Evolutionary conservation across 1,284 basidiomycete genomes (phyloP), one percentile per base, ranked within the genome.

Genomic region (Testicularia cyperi): DNA sequence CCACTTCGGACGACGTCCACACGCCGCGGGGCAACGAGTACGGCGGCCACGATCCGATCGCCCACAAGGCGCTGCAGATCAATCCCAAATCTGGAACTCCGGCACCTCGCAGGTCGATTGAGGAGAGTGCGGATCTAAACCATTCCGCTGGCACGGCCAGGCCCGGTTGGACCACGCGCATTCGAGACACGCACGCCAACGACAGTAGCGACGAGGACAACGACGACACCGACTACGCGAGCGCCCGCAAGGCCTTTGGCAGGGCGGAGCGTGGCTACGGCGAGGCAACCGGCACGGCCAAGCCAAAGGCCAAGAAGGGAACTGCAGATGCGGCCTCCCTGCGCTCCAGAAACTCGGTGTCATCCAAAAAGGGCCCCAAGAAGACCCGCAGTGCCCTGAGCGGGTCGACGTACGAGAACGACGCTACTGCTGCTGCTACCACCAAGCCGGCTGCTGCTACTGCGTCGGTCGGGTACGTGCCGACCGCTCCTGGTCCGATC

Each of bases 171-270:
- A 60, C 45, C n/a, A 71, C 65, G 28, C 57, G 73, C 19, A 63
- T 72, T 26, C 56, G 66, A 19, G 22, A 7, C n/a, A 6, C 30
- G 5, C 45, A 48, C 14, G 48, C 39, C 22, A 38, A 25, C 18
- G 48, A 53, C 42, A 64, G 60, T 31, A 70, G 67, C 36, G 68
- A 70, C 38, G 71, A 75, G n/a, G 72, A 72, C 18, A 43, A 57
- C 2, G 65, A 47, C 27, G 47, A 31, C 16, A 64, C 66, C 35
- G 63, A 37, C 1, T 75, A 75, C 49, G 46, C 48, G 18, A 57
- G 45, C 4, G 73, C 73, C 6, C 52, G 73, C 4, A 62, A 64
- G 44, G 67, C 68, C 22, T 73, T 75, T 25, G 60, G 70, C 20
- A 65, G 57, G 24, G 65, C 69, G 5, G 68, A 57, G 16, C 48